Evolutionary conservation across 2,329 filamentous ascomycete genomes (phyloP).

Genomic region (Phyllosticta paracitricarpa): DNA sequence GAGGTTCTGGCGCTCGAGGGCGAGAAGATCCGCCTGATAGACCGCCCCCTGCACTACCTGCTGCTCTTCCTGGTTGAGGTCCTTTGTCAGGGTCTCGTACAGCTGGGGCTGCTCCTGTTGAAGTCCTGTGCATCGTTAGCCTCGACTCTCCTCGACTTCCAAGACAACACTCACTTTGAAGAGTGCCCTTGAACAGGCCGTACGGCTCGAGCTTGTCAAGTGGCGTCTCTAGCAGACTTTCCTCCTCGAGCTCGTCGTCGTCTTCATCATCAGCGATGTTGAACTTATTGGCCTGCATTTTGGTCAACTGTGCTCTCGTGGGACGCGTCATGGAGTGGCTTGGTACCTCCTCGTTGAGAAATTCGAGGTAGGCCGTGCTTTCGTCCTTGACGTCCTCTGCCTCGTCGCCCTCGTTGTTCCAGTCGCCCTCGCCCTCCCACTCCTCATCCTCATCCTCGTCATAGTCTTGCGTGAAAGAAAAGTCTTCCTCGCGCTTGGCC

Average conservation of each 20-base stretch:
- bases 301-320: constrained; percentile 7
- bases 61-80: constrained; percentile 72
- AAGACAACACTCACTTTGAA: constrained; percentile 60
- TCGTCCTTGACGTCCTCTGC: constrained; percentile 68
- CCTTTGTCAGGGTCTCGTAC: constrained; percentile 69
- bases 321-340: background rate
- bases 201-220: constrained; percentile 95
- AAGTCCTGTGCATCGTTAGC: constrained; percentile 50
- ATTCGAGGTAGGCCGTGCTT: constrained; percentile 88
- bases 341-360: constrained; percentile 78
- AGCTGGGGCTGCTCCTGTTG: constrained; percentile 87
- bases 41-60: constrained; percentile 69
- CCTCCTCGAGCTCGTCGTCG: constrained; percentile 87
- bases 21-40: constrained; percentile 54
- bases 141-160: background rate
- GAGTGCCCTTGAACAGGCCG: constrained; percentile 69
- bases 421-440: constrained; percentile 68
- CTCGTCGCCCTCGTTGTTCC: constrained; percentile 56
- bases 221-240: constrained; percentile 83
- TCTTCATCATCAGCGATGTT: constrained; percentile 63
- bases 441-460: constrained; percentile 65
- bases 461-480: constrained; percentile 62
- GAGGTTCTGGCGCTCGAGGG: constrained; percentile 23
- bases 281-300: constrained; percentile 68
- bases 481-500: constrained; percentile 75